Conservation (phyloP, 352 stramenopile species). For the Globisporangium spiculum region DNA sequence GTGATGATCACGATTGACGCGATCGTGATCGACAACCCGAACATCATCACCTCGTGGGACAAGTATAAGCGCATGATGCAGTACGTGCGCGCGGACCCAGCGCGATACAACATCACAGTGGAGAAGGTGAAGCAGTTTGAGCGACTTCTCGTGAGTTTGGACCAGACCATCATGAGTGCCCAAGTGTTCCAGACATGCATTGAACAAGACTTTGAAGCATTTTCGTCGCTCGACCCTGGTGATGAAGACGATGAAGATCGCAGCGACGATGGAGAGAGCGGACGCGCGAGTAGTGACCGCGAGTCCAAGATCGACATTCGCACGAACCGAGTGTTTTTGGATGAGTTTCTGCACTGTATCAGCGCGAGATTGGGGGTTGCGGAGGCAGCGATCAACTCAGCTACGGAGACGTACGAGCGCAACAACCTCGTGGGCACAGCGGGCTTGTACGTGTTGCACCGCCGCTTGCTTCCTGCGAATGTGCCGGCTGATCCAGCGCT, state of each 20-base stretch:
- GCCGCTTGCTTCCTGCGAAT: constrained; percentile 77
- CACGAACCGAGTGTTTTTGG: constrained; percentile 80
- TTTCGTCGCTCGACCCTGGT: constrained; percentile 51
- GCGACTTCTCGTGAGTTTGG: constrained; percentile 79
- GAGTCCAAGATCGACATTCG: constrained; percentile 82
- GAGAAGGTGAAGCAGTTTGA: constrained; percentile 87
- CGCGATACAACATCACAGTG: constrained; percentile 78
- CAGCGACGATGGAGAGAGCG: constrained; percentile 51
- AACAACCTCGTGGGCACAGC: constrained; percentile 85
- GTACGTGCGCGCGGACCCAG: constrained; percentile 80
- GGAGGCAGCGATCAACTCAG: constrained; percentile 75
- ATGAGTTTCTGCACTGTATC: constrained; percentile 86
- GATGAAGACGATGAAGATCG: constrained; percentile 66
- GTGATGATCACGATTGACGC: constrained; percentile 88
- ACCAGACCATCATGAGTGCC: constrained; percentile 87
- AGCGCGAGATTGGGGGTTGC: constrained; percentile 59
- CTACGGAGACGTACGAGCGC: constrained; percentile 87
- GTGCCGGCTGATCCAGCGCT: constrained; percentile 83
- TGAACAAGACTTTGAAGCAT: constrained; percentile 88
- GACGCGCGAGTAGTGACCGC: constrained; percentile 51
- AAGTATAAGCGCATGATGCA: constrained; percentile 93
- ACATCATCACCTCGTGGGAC: constrained; percentile 84
- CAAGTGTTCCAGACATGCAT: constrained; percentile 88
- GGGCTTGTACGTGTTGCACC: constrained; percentile 89
- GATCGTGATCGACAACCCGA: constrained; percentile 88